Base-by-base conservation (phyloP, 495 filamentous ascomycete species). In the Thozetella sp. region DNA sequence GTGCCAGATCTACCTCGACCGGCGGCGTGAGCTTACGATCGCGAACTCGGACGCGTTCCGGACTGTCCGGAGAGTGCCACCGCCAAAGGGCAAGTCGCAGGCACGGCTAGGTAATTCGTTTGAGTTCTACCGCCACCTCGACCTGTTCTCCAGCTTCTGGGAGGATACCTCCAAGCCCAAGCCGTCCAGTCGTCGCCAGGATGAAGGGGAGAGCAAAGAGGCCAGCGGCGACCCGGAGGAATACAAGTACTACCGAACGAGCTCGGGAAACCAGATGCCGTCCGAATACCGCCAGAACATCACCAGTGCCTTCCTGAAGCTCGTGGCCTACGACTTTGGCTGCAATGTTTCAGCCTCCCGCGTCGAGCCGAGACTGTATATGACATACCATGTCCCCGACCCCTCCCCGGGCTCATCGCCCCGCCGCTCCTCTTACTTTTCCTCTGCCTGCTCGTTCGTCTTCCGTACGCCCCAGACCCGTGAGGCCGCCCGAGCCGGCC, bases 241-340 rank as follows among this genome's bases (percentile, higher is more conserved):
- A 25, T 25, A 19, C 27, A 15, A 51, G 10, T 69, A 65, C 37
- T 74, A 68, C 55, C 88, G 91, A 25, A 81, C 82, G 4, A 82
- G 80, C 6, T 73, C 84, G 19, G 91, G 92, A 20, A 63, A 75
- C 11, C 84, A 90, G 58, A 93, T 96, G 87, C 93, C 93, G 2
- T 76, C 88, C 20, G 86, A 90, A 46, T 85, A 86, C 62, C 90
- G 92, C 25, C 83, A 90, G 37, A 87, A 89, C 27, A 80, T 88
- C 15, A 71, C 96, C 26, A 79, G 84, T 10, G 81, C 86, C 15
- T 90, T 97, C 59, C 72, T 95, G 26, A 93, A 96, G 74, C 84
- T 91, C 46, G 84, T 90, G 0, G 83, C 87, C 9, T 96, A 91
- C 83, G 86, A 90, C 30, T 95, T 93, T 68, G 86, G 86, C 22